phyloP scores from a whole-genome alignment of 192 early-diverging fungal genomes.

The Backusella australiensis region DNA sequence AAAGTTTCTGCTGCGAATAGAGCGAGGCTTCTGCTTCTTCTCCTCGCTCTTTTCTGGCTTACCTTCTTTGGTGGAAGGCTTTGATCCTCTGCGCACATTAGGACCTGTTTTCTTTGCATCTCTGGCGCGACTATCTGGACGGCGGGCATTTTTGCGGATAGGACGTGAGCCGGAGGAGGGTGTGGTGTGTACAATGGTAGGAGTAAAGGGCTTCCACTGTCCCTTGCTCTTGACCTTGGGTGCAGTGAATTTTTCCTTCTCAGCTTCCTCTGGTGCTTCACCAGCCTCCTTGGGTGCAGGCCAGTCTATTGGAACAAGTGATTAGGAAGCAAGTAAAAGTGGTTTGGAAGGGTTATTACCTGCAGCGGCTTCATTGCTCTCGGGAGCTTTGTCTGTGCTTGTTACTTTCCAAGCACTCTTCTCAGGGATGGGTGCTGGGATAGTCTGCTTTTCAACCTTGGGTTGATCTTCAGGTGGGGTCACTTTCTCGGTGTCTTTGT shows the following conservation, averaged over 20 bases:
- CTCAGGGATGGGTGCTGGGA: slow-evolving; percentile 16
- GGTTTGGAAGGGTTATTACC: background rate
- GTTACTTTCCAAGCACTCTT: slow-evolving; percentile 20
- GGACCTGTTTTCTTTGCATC: slow-evolving; percentile 26
- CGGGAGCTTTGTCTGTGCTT: background rate
- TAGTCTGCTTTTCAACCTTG: slow-evolving; percentile 2
- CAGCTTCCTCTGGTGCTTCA: slow-evolving; percentile 15
- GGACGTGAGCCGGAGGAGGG: slow-evolving; percentile 30
- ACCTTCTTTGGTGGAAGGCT: background rate
- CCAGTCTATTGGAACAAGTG: slow-evolving; percentile 8
- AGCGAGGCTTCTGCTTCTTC: background rate
- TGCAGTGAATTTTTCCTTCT: slow-evolving; percentile 21
- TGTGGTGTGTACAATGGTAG: slow-evolving; percentile 48
- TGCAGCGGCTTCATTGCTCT: background rate
- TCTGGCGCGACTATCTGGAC: background rate
- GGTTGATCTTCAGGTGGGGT: background rate
- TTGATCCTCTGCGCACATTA: slow-evolving; percentile 15
- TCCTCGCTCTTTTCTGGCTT: slow-evolving; percentile 4
- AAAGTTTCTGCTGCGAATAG: background rate
- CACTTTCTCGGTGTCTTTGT: slow-evolving; percentile 6
- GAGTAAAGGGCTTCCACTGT: slow-evolving; percentile 52
- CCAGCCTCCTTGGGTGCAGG: slow-evolving; percentile 25
- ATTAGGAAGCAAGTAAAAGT: background rate
- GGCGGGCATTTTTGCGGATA: slow-evolving; percentile 15
- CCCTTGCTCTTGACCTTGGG: slow-evolving; percentile 28